Evolutionary conservation across 179 eudicot species (phyloP), one percentile per base, ranked within the genome.

Genomic region (Nepenthes alata): DNA sequence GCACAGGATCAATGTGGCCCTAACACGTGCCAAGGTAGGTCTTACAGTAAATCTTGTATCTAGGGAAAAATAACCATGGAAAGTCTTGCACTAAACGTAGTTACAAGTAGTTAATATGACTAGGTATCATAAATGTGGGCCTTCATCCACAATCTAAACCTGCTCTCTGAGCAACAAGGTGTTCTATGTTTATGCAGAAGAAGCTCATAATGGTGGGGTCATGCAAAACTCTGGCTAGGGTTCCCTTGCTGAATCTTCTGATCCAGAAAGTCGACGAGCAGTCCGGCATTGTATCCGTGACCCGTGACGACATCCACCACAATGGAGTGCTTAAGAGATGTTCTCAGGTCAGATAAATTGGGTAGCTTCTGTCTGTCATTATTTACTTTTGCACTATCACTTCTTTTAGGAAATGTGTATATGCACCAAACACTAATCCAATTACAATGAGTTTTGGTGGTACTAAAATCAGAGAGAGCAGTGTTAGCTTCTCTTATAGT

Each of bases 131-230:
- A 25, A 25, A 25, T 25, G 25, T 25, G 25, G 25, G 25, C 25
- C 2, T 11, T 45, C 16, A 35, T 60, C 11, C 49, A 10, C 41
- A 39, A 13, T n/a, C 34, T 11, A 61, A 34, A 10, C 12, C 11
- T 15, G 7, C 16, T 11, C 15, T 45, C 65, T 11, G 39, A 10
- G 2, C 8, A 53, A 36, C 38, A 38, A 13, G 37, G 8, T 49
- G 64, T 39, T 51, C 8, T 41, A 10, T 64, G 12, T 44, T 38
- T 65, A 55, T 67, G 78, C 96, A 94, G 98, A 87, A 84, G 62
- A 94, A 94, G 79, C 64, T 94, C 72, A 80, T 94, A 53, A 94
- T 94, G 99, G 94, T 90, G 59, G 97, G 99, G 0, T 94, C 97
- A 11, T 81, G 91, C 73, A 77, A 65, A 55, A 94, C 97, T 8